Evolutionary conservation across 2,329 filamentous ascomycete genomes (phyloP).

Genomic region (Lasiodiplodia sp.): DNA sequence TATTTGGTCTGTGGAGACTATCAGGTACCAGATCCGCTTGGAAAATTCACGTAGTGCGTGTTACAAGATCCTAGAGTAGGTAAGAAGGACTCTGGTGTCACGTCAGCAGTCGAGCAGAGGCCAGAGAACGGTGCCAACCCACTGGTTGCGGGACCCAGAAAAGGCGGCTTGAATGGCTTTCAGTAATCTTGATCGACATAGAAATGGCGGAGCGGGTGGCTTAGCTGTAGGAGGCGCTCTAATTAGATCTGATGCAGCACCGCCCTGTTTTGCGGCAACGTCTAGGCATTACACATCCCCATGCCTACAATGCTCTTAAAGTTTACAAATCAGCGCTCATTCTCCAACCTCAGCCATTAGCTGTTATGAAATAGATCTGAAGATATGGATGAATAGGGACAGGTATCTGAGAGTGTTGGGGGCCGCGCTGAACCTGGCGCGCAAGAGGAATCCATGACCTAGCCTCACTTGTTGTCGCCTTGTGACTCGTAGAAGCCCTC

Average conservation of each 20-base stretch:
- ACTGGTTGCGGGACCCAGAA: neutral
- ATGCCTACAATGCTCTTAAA: neutral
- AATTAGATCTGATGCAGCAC: neutral
- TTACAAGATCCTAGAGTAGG: neutral
- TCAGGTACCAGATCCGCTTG: neutral
- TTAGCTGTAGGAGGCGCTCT: neutral
- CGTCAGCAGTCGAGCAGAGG: neutral
- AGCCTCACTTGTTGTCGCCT: neutral
- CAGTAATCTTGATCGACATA: neutral
- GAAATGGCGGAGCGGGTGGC: neutral
- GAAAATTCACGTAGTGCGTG: neutral
- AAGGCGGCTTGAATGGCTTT: neutral
- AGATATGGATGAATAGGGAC: neutral
- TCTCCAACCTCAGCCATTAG: neutral
- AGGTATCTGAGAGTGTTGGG: neutral
- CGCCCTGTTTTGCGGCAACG: neutral
- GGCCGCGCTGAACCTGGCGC: neutral
- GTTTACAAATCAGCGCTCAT: too few species aligned
- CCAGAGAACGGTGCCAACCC: neutral
- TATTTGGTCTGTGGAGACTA: neutral
- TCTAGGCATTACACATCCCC: neutral
- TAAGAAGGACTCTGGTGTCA: neutral
- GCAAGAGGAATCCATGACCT: neutral
- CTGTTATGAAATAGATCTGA: neutral
- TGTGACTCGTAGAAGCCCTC: neutral